Percentiles rank a stretch among this genome's conserved stretches.
Conservation (phyloP, 495 filamentous ascomycete genomes). For the Hyaloscypha hepaticicola region DNA sequence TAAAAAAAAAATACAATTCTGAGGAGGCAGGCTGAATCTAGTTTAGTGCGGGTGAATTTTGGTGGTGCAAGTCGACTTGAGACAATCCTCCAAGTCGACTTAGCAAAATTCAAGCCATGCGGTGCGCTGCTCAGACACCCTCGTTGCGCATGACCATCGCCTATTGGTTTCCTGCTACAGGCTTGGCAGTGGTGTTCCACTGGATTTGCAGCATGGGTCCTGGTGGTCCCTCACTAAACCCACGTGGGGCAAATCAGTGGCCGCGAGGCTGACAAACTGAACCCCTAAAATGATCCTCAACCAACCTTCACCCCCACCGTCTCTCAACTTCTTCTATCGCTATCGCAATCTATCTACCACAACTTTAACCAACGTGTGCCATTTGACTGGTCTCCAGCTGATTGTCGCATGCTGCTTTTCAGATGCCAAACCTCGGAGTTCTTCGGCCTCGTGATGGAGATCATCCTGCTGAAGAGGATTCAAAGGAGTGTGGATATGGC, state of each 20-base stretch:
- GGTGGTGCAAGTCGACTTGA: too few species aligned
- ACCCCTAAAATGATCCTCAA: too few species aligned
- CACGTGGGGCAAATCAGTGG: conserved; percentile 28
- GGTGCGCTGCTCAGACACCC: background rate
- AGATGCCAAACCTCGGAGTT: conserved; percentile 11
- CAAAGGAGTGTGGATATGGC: background rate
- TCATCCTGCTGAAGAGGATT: background rate
- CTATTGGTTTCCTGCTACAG: conserved; percentile 5
- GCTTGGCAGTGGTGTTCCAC: background rate
- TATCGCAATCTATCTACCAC: conserved; percentile 10
- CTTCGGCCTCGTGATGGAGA: conserved; percentile 21
- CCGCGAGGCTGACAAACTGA: conserved; percentile 20
- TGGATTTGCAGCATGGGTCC: background rate
- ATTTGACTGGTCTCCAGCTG: conserved; percentile 20
- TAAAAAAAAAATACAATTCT: too few species aligned
- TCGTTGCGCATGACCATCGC: background rate
- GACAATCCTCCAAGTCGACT: too few species aligned
- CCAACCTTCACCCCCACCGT: background rate
- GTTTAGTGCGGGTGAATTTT: too few species aligned
- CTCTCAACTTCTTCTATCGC: background rate
- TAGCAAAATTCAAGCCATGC: background rate
- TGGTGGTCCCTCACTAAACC: conserved; percentile 1
- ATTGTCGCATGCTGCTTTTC: background rate
- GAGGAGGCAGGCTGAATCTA: too few species aligned
- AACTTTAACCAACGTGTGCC: conserved; percentile 26